Conservation (phyloP, 148 eudicot genomes). For the Rhododendron griersonianum region DNA sequence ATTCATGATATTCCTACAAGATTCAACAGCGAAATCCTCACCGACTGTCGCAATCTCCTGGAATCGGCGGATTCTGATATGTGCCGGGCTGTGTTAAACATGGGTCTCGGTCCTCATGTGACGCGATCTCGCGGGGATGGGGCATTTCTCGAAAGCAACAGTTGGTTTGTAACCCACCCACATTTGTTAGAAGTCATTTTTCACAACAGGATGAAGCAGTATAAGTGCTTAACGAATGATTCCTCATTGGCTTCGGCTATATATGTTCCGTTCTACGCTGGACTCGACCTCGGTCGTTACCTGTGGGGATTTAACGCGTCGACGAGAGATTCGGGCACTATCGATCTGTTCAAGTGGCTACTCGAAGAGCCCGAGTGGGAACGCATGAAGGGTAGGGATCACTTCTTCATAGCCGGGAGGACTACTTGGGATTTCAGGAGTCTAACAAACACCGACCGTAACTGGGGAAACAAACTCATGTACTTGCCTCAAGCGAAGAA, state of each 20-base stretch:
- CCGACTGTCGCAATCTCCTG: conserved; percentile 25
- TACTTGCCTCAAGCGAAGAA: conserved; percentile 31
- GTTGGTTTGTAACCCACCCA: conserved; percentile 42
- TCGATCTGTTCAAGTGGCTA: conserved; percentile 27
- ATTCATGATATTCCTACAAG: conserved; percentile 32
- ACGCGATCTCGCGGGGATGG: conserved; percentile 16
- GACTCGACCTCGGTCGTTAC: conserved; percentile 29
- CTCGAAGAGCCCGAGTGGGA: conserved; percentile 36
- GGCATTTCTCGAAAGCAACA: conserved; percentile 26
- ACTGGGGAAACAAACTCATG: conserved; percentile 41
- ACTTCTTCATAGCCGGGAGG: conserved; percentile 39
- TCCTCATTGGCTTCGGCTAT: conserved; percentile 33
- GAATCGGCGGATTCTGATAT: conserved; percentile 25
- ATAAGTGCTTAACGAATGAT: conserved; percentile 36
- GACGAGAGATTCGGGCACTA: conserved; percentile 15
- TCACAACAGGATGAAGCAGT: conserved; percentile 41
- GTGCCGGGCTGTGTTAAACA: conserved; percentile 35
- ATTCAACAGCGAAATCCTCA: conserved; percentile 19
- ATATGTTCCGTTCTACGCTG: conserved; percentile 42
- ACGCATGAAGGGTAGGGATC: conserved; percentile 24
- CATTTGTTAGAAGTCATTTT: conserved; percentile 47
- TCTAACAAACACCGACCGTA: neutral
- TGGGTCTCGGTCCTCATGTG: conserved; percentile 35
- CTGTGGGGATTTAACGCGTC: conserved; percentile 21
- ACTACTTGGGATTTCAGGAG: conserved; percentile 39